Percentiles rank a stretch among this genome's conserved stretches.
These are phyloP conservation scores for Escovopsis sp. DNA, from an alignment of 2,329 filamentous ascomycete species.

Conservation along the genomic window DNA sequence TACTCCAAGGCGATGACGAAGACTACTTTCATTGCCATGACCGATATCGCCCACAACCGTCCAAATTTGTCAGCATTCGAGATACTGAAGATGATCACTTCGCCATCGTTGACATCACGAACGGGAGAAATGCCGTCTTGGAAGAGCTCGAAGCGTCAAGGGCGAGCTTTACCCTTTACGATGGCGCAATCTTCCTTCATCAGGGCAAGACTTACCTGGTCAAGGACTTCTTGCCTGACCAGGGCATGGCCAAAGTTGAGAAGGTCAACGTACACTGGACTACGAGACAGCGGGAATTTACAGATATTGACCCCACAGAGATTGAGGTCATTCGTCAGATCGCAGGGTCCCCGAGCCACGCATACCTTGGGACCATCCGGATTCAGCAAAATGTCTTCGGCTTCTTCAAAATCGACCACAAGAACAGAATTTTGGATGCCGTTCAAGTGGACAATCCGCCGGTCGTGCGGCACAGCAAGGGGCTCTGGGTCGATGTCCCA, in stretches of 20 bases:
- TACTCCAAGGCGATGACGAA: constrained; percentile 55
- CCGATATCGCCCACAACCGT: constrained; percentile 73
- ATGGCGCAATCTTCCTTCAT: constrained; percentile 92
- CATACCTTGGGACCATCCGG: constrained; percentile 75
- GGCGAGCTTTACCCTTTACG: constrained; percentile 93
- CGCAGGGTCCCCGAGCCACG: constrained; percentile 44
- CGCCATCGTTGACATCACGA: constrained; percentile 77
- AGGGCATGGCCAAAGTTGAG: constrained; percentile 73
- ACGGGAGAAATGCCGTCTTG: constrained; percentile 68
- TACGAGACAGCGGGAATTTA: constrained; percentile 83
- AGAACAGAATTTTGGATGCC: constrained; percentile 73
- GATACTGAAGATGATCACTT: constrained; percentile 86
- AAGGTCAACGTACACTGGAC: constrained; percentile 89
- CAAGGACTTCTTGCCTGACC: constrained; percentile 70
- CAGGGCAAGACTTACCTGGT: constrained; percentile 91
- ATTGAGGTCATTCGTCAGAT: constrained; percentile 76
- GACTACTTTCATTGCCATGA: constrained; percentile 87
- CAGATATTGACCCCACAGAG: constrained; percentile 84
- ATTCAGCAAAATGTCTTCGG: constrained; percentile 85
- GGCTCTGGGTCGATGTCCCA: constrained; percentile 92
- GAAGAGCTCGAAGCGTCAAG: constrained; percentile 93
- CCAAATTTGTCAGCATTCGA: constrained; percentile 71
- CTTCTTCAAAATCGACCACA: constrained; percentile 92
- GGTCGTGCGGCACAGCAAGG: constrained; percentile 70
- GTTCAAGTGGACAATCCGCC: constrained; percentile 89